Base-by-base conservation (phyloP, 495 filamentous ascomycete genomes). In the Aspergillus carlsbadensis region DNA sequence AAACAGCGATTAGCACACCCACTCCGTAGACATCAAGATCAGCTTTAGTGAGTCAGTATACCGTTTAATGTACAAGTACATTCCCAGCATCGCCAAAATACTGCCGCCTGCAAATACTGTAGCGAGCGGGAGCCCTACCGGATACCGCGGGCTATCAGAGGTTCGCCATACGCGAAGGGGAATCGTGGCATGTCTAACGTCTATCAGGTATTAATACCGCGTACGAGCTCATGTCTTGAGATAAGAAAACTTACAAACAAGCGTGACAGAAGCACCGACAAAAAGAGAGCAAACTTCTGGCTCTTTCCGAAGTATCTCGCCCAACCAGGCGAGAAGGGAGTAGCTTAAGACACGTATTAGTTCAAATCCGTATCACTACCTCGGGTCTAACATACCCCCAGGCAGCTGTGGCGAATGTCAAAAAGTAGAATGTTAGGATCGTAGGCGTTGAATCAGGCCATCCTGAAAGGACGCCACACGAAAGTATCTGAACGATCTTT, bases 161-260 rank as follows among this genome's bases (percentile, higher is more conserved):
- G 57, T 60, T 39, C 53, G 42, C 61, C 61, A 64, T 35, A 48
- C 53, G 1, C 61, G 54, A 22, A 64, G 53, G 7, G 61, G 57
- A 20, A 64, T 60, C 5, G 57, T 60, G 10, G 61, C 61, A 51
- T 64, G 57, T 68, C 57, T 44, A 20, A 60, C 41, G 37, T 64
- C 56, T 58, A 21, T 43, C 42, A 6, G 1, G n/a, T 47, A 18
- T 45, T n/a, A 45, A 15, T 15, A 14, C 13, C 21, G 2, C 14
- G 4, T 8, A n/a, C 39, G 5, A 22, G 6, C 14, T 24, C 8
- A 36, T 22, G 13, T 2, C n/a, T 21, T n/a, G 2, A 18, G 34
- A 1, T 29, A 7, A 11, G 26, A n/a, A 6, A 15, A 14, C 56
- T 17, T 40, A 58, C 56, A 64, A 22, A 64, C 57, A 35, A 64